These are phyloP conservation scores for Komagataella pseudopastoris DNA, from an alignment of 805 yeast genomes.

Conservation along the genomic window DNA sequence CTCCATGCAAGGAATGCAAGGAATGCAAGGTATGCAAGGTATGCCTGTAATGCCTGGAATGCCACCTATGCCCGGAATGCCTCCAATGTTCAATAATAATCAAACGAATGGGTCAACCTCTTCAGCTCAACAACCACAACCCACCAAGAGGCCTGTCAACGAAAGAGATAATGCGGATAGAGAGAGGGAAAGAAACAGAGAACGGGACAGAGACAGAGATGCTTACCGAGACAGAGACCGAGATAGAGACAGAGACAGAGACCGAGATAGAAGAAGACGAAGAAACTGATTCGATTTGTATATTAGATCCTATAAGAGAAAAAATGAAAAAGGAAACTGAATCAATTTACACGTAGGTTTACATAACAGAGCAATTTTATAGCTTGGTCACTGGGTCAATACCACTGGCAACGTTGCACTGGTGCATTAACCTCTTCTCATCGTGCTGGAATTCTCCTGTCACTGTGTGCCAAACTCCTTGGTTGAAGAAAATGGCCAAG, in stretches of 20 bases:
- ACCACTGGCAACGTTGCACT: constrained; percentile 84
- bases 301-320: background rate
- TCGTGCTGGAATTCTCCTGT: constrained; percentile 77
- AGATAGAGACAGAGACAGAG: background rate
- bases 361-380: background rate
- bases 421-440: constrained; percentile 82
- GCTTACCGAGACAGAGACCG: background rate
- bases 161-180: constrained; percentile 1
- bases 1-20: constrained; percentile 14
- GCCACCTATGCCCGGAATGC: constrained; percentile 1
- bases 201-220: background rate
- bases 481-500: constrained; percentile 72
- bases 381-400: constrained; percentile 35
- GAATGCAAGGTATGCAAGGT: constrained; percentile 9
- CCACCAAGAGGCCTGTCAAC: background rate
- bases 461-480: constrained; percentile 88
- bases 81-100: constrained; percentile 1
- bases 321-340: background rate
- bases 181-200: constrained; percentile 1
- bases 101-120: background rate
- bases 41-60: constrained; percentile 7
- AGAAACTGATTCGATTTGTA: background rate
- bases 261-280: background rate
- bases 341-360: background rate
- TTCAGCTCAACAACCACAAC: constrained; percentile 1